Evolutionary conservation across 1,284 basidiomycete genomes (phyloP), one percentile per base, ranked within the genome.

Genomic region (Leccinum variabile): DNA sequence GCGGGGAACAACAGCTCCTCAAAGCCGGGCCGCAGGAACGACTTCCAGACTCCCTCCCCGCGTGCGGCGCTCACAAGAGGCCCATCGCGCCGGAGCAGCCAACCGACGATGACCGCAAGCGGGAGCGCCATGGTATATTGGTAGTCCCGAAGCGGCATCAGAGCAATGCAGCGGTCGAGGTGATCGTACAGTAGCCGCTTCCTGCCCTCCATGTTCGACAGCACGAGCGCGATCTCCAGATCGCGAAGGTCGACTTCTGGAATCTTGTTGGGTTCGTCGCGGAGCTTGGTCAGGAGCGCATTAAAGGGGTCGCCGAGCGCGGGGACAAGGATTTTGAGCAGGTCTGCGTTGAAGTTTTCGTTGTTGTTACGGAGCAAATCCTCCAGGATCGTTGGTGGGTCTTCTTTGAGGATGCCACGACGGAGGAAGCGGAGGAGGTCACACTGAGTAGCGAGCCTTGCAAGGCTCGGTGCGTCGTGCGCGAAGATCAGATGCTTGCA

Each of bases 241-340:
- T 63, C 61, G 6, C 54, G 32, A n/a, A 62, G 61, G 7, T 63
- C 61, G 39, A 11, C 8, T 54, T 63, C 61, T 5, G 61, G 22
- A 11, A 62, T 57, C 5, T 41, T 62, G 14, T 52, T 30, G 2
- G 46, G 60, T 18, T 62, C 61, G 3, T 50, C 46, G 9, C 32
- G 33, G 22, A 62, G 37, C 35, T 62, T 63, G 54, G 13, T 52
- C 39, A 52, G 22, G 22, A 62, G 60, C 5, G 46, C 5, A 16
- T 35, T 35, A 18, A 56, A 63, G 11, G 61, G 53, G 22, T 52
- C 54, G 18, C 60, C 54, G 11, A 62, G 44, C 4, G 37, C 18
- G 5, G 61, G n/a, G 9, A 35, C 14, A 39, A 62, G 61, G 18
- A 62, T 50, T 18, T n/a, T 41, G 14, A 63, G 25, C 5, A 56